Evolutionary conservation across 2,329 filamentous ascomycete species (phyloP).

Genomic region (Falciphora oryzae): DNA sequence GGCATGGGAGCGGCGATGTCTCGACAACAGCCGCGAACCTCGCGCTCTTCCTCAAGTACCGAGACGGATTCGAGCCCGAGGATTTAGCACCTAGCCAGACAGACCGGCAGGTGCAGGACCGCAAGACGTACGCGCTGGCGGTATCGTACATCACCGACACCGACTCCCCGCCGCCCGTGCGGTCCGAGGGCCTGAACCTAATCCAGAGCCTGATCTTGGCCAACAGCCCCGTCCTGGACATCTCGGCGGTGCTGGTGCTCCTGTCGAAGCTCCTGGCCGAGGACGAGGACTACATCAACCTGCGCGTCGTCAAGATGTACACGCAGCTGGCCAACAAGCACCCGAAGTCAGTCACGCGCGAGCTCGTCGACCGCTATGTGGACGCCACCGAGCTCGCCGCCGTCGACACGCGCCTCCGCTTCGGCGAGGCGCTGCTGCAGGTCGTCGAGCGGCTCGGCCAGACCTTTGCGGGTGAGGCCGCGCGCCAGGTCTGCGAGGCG

Average conservation of each 20-base stretch:
- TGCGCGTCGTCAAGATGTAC: slow-evolving; percentile 61
- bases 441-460: slow-evolving; percentile 56
- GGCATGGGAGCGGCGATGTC: slow-evolving; percentile 32
- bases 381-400: slow-evolving; percentile 53
- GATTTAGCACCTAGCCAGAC: slow-evolving; percentile 32
- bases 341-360: slow-evolving; percentile 54
- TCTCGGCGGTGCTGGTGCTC: slow-evolving; percentile 58
- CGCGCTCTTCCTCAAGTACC: slow-evolving; percentile 48
- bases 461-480: slow-evolving; percentile 48
- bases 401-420: slow-evolving; percentile 59
- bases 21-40: slow-evolving; percentile 52
- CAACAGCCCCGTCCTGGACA: slow-evolving; percentile 54
- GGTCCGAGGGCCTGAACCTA: slow-evolving; percentile 58
- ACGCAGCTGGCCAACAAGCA: slow-evolving; percentile 56
- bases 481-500: slow-evolving; percentile 47
- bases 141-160: slow-evolving; percentile 56
- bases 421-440: slow-evolving; percentile 62
- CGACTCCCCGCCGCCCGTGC: slow-evolving; percentile 61
- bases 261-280: slow-evolving; percentile 60
- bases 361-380: slow-evolving; percentile 62
- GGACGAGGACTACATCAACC: slow-evolving; percentile 65
- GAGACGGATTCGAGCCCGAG: slow-evolving; percentile 42
- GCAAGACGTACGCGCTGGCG: slow-evolving; percentile 56
- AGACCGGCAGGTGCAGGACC: slow-evolving; percentile 50
- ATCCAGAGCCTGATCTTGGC: slow-evolving; percentile 51